phyloP scores from a whole-genome alignment of 75 land plant genomes.

The Selaginella moellendorffii region DNA sequence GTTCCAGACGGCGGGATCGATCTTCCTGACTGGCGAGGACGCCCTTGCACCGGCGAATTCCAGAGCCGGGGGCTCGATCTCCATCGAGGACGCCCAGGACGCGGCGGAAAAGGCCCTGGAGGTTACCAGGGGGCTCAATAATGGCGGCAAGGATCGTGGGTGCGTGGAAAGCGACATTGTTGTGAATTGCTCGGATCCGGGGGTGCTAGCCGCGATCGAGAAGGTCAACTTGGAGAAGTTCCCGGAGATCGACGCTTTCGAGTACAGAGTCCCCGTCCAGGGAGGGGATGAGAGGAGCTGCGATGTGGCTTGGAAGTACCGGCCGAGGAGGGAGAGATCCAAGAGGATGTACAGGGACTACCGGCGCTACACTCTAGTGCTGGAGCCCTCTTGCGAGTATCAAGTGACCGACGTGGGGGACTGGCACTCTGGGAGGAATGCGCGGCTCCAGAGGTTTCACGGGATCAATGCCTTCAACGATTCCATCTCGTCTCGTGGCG shows the following conservation, averaged over 20 bases:
- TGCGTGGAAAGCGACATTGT: slow-evolving; percentile 10
- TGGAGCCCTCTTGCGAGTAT: slow-evolving; percentile 33
- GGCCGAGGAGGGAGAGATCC: slow-evolving; percentile 63
- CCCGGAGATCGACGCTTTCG: slow-evolving; percentile 39
- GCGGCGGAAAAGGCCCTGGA: neutral
- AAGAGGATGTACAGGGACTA: slow-evolving; percentile 76
- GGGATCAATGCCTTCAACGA: neutral
- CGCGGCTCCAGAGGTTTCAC: slow-evolving; percentile 37
- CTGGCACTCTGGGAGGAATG: slow-evolving; percentile 83
- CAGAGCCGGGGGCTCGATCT: neutral
- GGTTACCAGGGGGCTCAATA: neutral
- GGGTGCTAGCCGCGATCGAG: slow-evolving; percentile 36
- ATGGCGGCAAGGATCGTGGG: slow-evolving; percentile 4
- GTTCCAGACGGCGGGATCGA: slow-evolving; percentile 52
- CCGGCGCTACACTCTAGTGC: slow-evolving; percentile 42
- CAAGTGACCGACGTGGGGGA: slow-evolving; percentile 34
- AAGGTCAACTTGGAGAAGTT: slow-evolving; percentile 42
- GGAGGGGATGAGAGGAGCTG: slow-evolving; percentile 44
- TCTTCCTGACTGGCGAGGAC: slow-evolving; percentile 42
- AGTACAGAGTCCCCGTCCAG: slow-evolving; percentile 44
- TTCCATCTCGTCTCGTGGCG: slow-evolving; percentile 18
- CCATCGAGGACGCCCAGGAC: neutral
- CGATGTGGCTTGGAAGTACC: slow-evolving; percentile 74
- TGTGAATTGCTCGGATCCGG: slow-evolving; percentile 68
- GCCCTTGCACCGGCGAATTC: neutral